phyloP scores from a whole-genome alignment of 1,284 basidiomycete genomes.

The Rhodofomes roseus region DNA sequence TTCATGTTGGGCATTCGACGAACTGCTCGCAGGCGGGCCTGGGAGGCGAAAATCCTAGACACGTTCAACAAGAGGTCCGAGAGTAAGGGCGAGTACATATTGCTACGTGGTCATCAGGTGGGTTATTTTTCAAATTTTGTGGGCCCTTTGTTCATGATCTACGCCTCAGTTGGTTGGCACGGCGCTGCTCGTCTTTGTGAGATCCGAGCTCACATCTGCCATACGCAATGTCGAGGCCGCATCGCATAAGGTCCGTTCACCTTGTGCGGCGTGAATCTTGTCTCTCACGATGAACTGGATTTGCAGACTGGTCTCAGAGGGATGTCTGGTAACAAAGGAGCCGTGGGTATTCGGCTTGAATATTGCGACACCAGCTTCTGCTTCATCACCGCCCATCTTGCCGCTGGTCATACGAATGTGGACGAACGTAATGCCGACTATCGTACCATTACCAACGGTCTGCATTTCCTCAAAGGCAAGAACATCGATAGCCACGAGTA shows the following conservation, averaged over 20 bases:
- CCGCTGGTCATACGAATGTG: conserved; percentile 88
- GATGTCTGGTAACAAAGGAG: conserved; percentile 97
- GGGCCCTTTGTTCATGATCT: background rate
- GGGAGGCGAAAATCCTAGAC: conserved; percentile 84
- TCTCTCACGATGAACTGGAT: background rate
- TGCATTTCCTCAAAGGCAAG: conserved; percentile 89
- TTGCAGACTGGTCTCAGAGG: conserved; percentile 89
- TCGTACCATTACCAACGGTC: conserved; percentile 76
- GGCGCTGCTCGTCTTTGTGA: conserved; percentile 84
- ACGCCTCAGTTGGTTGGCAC: conserved; percentile 85
- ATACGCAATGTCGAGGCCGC: conserved; percentile 92
- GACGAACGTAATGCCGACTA: conserved; percentile 94
- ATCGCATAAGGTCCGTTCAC: conserved; percentile 72
- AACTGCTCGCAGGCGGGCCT: conserved; percentile 59
- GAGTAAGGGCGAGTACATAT: conserved; percentile 73
- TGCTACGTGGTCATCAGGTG: conserved; percentile 91
- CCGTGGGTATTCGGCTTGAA: conserved; percentile 89
- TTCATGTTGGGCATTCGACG: background rate
- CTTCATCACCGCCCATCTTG: conserved; percentile 94
- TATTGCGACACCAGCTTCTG: conserved; percentile 91
- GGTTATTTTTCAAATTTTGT: background rate
- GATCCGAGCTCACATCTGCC: conserved; percentile 68
- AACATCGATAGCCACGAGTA: conserved; percentile 89
- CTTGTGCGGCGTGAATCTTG: background rate
- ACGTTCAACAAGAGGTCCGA: conserved; percentile 69